Conservation (phyloP, 305 asterid species). For the Ruellia speciosa region DNA sequence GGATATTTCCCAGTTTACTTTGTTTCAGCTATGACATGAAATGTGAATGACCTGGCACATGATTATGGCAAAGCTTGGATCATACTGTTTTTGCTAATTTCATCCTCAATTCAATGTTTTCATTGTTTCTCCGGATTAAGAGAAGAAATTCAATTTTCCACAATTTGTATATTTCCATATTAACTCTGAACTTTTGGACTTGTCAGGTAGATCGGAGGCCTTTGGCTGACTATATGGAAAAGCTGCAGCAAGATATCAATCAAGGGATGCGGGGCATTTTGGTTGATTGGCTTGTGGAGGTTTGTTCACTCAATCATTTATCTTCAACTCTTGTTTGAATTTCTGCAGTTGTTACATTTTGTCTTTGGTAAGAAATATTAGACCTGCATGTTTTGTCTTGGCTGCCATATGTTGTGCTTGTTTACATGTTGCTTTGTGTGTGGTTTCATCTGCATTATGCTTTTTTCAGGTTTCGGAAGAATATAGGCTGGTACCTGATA, state of each 20-base stretch:
- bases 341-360: background rate
- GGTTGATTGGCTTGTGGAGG: conserved; percentile 99
- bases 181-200: conserved; percentile 21
- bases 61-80: background rate
- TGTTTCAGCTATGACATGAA: conserved; percentile 13
- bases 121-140: conserved; percentile 13
- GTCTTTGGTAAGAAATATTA: too few species aligned
- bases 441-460: too few species aligned
- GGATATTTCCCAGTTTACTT: conserved; percentile 4
- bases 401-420: background rate
- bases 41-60: conserved; percentile 3
- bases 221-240: conserved; percentile 70
- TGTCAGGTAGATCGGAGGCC: conserved; percentile 74
- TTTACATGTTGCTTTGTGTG: background rate
- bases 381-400: too few species aligned
- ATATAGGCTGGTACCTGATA: conserved; percentile 81
- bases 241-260: conserved; percentile 69
- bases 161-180: conserved; percentile 5
- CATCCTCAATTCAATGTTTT: conserved; percentile 2
- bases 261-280: conserved; percentile 80
- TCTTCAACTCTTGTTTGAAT: background rate
- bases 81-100: conserved; percentile 7
- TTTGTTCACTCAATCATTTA: conserved; percentile 31
- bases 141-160: conserved; percentile 4
- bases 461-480: conserved; percentile 84